phyloP scores from a whole-genome alignment of 192 early-diverging fungal species.

The Fimicolochytrium jonesii region DNA sequence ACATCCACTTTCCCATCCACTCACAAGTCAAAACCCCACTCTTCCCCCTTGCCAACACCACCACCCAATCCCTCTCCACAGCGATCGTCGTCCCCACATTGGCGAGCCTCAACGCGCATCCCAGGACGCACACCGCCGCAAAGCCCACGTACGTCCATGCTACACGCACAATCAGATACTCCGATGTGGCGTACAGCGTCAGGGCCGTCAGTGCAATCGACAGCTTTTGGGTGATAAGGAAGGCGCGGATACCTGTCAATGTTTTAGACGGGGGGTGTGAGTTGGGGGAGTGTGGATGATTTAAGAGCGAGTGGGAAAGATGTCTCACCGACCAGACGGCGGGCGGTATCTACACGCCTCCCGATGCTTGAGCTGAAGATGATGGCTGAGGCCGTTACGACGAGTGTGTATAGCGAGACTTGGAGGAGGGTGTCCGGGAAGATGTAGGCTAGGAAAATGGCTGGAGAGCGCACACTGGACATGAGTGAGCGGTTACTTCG shows the following conservation, averaged over 20 bases:
- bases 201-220: constrained; percentile 33
- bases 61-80: constrained; percentile 44
- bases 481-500: neutral
- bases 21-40: neutral
- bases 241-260: constrained; percentile 12
- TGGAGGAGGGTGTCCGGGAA: constrained; percentile 33
- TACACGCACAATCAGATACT: neutral
- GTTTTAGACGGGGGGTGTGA: neutral
- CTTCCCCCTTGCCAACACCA: constrained; percentile 21
- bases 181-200: constrained; percentile 15
- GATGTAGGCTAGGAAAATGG: constrained; percentile 33
- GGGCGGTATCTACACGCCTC: constrained; percentile 13
- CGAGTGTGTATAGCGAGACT: constrained; percentile 34
- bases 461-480: neutral
- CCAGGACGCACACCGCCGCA: constrained; percentile 7
- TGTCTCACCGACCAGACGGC: no score
- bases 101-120: constrained; percentile 28
- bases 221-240: constrained; percentile 34
- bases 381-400: constrained; percentile 30
- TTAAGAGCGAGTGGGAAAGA: no score
- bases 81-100: constrained; percentile 33
- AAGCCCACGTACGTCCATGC: constrained; percentile 15
- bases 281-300: no score
- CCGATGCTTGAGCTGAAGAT: constrained; percentile 30
- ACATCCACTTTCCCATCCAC: no score